phyloP scores from a whole-genome alignment of 495 filamentous ascomycete genomes.

The Apodospora peruviana region DNA sequence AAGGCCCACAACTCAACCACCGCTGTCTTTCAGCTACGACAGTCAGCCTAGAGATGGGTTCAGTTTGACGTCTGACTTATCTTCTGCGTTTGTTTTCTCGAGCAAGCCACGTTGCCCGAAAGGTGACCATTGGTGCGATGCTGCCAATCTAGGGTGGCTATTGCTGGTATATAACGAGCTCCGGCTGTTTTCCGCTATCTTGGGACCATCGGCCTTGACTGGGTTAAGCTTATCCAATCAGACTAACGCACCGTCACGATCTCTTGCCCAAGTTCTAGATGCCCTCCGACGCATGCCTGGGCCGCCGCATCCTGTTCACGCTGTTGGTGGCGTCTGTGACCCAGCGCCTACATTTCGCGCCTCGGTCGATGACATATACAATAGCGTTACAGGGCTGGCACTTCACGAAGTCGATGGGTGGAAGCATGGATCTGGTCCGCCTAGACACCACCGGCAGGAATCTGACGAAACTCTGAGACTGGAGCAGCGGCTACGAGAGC shows the following conservation, averaged over 20 bases:
- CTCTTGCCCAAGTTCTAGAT: slow-evolving; percentile 26
- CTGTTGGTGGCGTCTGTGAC: slow-evolving; percentile 30
- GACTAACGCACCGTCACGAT: slow-evolving; percentile 9
- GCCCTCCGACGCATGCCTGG: slow-evolving; percentile 26
- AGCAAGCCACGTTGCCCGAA: slow-evolving; percentile 28
- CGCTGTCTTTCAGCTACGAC: neutral
- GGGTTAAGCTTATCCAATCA: neutral
- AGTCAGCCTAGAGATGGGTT: too few relatives aligned
- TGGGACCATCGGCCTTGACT: neutral
- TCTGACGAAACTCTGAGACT: neutral
- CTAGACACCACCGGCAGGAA: slow-evolving; percentile 23
- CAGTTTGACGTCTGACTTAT: neutral
- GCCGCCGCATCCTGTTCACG: slow-evolving; percentile 26
- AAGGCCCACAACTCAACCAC: neutral
- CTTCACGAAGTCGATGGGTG: slow-evolving; percentile 27
- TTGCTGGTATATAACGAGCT: slow-evolving; percentile 34
- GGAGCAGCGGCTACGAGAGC: neutral
- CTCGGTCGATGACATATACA: slow-evolving; percentile 34
- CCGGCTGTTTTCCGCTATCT: slow-evolving; percentile 19
- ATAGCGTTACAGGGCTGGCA: slow-evolving; percentile 31
- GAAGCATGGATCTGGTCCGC: too few relatives aligned
- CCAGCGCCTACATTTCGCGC: slow-evolving; percentile 32
- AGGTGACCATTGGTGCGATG: slow-evolving; percentile 32
- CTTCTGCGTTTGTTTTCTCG: neutral
- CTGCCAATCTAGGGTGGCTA: slow-evolving; percentile 37